phyloP scores from a whole-genome alignment of 805 yeast genomes.

The Nakazawaea sp. region DNA sequence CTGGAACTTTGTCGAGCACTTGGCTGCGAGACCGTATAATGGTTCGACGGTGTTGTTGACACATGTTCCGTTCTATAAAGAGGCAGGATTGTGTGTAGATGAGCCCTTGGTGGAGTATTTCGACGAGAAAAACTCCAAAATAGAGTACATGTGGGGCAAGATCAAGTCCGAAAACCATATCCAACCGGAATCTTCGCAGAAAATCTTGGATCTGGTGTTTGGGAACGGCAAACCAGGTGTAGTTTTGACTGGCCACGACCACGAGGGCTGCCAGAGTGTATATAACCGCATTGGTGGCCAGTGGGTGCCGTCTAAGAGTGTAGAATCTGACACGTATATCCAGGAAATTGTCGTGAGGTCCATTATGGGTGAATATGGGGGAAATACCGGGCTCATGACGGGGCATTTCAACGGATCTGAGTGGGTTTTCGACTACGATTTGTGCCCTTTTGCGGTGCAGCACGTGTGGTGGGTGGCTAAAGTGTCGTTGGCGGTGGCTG shows the following conservation, averaged over 20 bases:
- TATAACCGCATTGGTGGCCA: constrained; percentile 40
- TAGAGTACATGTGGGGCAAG: constrained; percentile 63
- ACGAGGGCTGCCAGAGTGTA: constrained; percentile 80
- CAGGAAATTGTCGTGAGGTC: constrained; percentile 83
- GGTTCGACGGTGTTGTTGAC: constrained; percentile 83
- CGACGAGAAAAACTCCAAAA: constrained; percentile 43
- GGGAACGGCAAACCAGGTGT: constrained; percentile 64
- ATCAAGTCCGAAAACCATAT: constrained; percentile 85
- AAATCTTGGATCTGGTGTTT: constrained; percentile 67
- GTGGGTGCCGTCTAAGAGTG: constrained; percentile 55
- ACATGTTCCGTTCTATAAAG: constrained; percentile 85
- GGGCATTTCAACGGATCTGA: constrained; percentile 50
- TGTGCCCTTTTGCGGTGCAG: constrained; percentile 81
- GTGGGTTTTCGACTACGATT: constrained; percentile 65
- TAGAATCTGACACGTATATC: constrained; percentile 31
- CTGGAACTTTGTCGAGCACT: constrained; percentile 63
- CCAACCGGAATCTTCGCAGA: constrained; percentile 55
- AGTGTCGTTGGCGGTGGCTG: constrained; percentile 35
- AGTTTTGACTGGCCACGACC: constrained; percentile 92
- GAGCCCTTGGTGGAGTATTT: constrained; percentile 71
- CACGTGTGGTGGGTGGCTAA: constrained; percentile 96
- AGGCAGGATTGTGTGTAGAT: constrained; percentile 77
- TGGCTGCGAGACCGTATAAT: constrained; percentile 46
- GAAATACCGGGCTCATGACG: constrained; percentile 79
- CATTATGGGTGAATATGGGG: constrained; percentile 95